A percentile compares a stretch with the other conserved stretches of the same genome.
These are phyloP conservation scores for Atkinsonella texensis DNA, from an alignment of 2,329 filamentous ascomycete species.

Conservation along the genomic window DNA sequence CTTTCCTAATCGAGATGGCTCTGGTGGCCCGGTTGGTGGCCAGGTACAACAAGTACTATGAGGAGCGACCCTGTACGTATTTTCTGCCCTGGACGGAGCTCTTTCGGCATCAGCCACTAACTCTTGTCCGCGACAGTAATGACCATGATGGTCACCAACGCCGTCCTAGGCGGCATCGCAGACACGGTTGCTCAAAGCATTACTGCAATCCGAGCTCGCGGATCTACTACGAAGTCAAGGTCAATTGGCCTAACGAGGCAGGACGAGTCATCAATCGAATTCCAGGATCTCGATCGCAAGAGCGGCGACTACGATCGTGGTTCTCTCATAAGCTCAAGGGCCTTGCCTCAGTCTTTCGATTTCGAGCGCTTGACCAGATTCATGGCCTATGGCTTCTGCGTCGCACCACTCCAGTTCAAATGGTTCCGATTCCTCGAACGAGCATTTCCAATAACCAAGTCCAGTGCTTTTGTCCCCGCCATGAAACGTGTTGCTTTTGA, in stretches of 20 bases:
- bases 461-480: conserved; percentile 59
- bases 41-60: conserved; percentile 91
- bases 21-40: conserved; percentile 70
- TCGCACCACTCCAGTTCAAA: conserved; percentile 89
- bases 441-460: conserved; percentile 76
- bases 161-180: conserved; percentile 86
- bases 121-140: conserved; percentile 46
- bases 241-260: conserved; percentile 46
- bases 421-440: conserved; percentile 84
- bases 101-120: neutral
- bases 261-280: conserved; percentile 72
- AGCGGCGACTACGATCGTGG: conserved; percentile 55
- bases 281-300: conserved; percentile 76
- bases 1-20: conserved; percentile 81
- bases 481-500: conserved; percentile 87
- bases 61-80: conserved; percentile 66
- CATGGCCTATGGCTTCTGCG: conserved; percentile 94
- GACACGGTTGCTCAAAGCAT: conserved; percentile 93
- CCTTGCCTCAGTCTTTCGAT: conserved; percentile 73
- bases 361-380: conserved; percentile 90
- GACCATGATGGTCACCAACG: conserved; percentile 98
- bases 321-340: conserved; percentile 49
- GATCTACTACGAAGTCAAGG: conserved; percentile 40
- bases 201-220: conserved; percentile 62
- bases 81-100: too few species aligned